Evolutionary conservation across 2,329 filamentous ascomycete genomes (phyloP).

Genomic region (Neospermospora avenae): DNA sequence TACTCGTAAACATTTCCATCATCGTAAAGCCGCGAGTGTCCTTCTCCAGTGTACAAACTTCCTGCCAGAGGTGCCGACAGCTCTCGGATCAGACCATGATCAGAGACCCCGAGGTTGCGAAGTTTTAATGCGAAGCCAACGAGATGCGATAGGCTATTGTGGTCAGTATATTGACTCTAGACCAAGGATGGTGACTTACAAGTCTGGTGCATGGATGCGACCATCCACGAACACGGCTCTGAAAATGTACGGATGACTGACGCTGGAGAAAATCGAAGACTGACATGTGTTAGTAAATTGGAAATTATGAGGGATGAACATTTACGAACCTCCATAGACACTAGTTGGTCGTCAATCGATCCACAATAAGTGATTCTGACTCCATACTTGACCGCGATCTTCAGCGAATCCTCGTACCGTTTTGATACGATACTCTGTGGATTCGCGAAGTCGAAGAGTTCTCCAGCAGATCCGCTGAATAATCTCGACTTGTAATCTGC

Average conservation of each 20-base stretch:
- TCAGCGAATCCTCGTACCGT: slow-evolving; percentile 73
- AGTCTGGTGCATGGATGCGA: slow-evolving; percentile 86
- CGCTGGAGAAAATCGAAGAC: slow-evolving; percentile 83
- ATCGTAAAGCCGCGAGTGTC: slow-evolving; percentile 90
- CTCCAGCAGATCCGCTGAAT: slow-evolving; percentile 85
- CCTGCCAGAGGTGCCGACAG: slow-evolving; percentile 85
- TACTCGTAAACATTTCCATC: slow-evolving; percentile 80
- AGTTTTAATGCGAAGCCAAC: slow-evolving; percentile 92
- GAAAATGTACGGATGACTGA: slow-evolving; percentile 89
- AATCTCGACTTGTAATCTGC: slow-evolving; percentile 87
- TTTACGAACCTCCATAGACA: slow-evolving; percentile 74
- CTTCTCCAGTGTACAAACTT: slow-evolving; percentile 86
- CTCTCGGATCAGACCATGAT: slow-evolving; percentile 91
- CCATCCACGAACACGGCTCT: slow-evolving; percentile 96
- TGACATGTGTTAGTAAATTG: slow-evolving; percentile 27
- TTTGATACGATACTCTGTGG: slow-evolving; percentile 78
- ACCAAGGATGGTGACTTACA: slow-evolving; percentile 47
- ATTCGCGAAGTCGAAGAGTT: slow-evolving; percentile 90
- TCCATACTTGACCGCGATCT: slow-evolving; percentile 71
- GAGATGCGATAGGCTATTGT: slow-evolving; percentile 70
- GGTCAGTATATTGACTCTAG: not conserved
- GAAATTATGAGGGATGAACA: not conserved
- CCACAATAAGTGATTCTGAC: slow-evolving; percentile 84
- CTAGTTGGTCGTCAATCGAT: slow-evolving; percentile 94
- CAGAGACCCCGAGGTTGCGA: slow-evolving; percentile 86